Base-by-base conservation (phyloP, 2,329 filamentous ascomycete genomes). In the Didymella glomerata region DNA sequence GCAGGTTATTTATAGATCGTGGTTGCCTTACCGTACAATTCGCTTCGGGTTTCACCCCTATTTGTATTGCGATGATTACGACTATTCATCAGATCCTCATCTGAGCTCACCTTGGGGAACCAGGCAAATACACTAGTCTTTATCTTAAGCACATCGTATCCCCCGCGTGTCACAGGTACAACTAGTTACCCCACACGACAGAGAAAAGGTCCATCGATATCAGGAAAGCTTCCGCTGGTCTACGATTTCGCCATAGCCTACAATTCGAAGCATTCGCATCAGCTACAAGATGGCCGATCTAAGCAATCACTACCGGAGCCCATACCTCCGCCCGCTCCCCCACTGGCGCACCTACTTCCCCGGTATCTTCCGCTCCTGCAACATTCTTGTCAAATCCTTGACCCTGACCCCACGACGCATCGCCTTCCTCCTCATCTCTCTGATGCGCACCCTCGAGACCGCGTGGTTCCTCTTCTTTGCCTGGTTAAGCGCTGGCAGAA, bases 341-440 rank as follows among this genome's bases (percentile, higher is more conserved):
- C 48, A 51, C 38, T 51, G 40, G 10, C 48, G 48, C 36, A 42
- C 48, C 18, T 51, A 41, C 36, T 51, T 51, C 38, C 38, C 27
- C 7, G 48, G 25, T 9, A 4, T 51, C 11, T 7, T 22, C 4
- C 38, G 20, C 7, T 51, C 48, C 11, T 42, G 48, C 48, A 51
- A 51, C 16, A 14, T 24, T 11, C 25, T 34, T 20, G 18, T 42
- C 25, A 30, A 27, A 5, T 42, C 36, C 5, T 1, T 30, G 11
- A 25, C n/a, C 18, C 27, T 34, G 16, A 20, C 36, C 27, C 36
- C 36, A 9, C 36, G 48, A 1, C 48, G 48, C 48, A 42, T 44
- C 25, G 36, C 27, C n/a, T 51, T 51, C 38, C 48, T 51, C 5
- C 16, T 40, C 11, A 51, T 32, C n/a, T 22, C 34, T 1, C 18